These are phyloP conservation scores for Metarhizium humberi DNA, from an alignment of 2,329 filamentous ascomycete species.

Conservation along the genomic window DNA sequence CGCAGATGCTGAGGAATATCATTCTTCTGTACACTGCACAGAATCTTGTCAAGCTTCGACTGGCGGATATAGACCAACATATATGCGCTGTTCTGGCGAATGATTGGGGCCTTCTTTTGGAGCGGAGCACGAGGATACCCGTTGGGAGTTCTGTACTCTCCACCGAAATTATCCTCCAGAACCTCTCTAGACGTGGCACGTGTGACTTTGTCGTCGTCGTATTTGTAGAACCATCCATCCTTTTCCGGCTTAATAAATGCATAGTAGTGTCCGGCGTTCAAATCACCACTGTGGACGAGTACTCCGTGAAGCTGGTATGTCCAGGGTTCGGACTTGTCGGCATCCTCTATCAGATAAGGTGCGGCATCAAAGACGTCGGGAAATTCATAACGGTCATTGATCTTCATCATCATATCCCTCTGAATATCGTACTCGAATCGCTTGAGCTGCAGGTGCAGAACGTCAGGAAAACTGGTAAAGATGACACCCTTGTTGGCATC, in stretches of 20 bases:
- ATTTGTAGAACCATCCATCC: conserved; percentile 92
- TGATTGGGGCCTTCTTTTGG: conserved; percentile 48
- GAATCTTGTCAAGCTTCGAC: conserved; percentile 70
- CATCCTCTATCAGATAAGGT: conserved; percentile 77
- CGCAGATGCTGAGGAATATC: conserved; percentile 77
- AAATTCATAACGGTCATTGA: conserved; percentile 88
- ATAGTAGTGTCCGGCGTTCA: conserved; percentile 97
- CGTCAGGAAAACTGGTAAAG: conserved; percentile 88
- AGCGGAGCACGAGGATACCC: conserved; percentile 34
- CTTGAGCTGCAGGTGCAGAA: conserved; percentile 90
- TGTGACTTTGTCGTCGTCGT: conserved; percentile 96
- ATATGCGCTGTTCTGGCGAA: conserved; percentile 78
- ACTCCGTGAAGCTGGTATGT: conserved; percentile 91
- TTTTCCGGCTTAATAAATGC: conserved; percentile 91
- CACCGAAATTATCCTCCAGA: conserved; percentile 92
- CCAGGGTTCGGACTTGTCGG: conserved; percentile 83
- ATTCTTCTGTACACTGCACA: conserved; percentile 64
- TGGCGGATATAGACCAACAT: conserved; percentile 98
- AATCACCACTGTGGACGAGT: conserved; percentile 88
- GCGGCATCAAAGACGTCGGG: conserved; percentile 75
- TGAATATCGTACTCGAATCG: conserved; percentile 97
- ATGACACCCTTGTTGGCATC: conserved; percentile 98
- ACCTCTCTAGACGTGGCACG: conserved; percentile 85
- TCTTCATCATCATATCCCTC: conserved; percentile 96
- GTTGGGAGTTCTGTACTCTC: conserved; percentile 58